Conservation (phyloP, 2,329 filamentous ascomycete species). For the Colletotrichum sp. region DNA sequence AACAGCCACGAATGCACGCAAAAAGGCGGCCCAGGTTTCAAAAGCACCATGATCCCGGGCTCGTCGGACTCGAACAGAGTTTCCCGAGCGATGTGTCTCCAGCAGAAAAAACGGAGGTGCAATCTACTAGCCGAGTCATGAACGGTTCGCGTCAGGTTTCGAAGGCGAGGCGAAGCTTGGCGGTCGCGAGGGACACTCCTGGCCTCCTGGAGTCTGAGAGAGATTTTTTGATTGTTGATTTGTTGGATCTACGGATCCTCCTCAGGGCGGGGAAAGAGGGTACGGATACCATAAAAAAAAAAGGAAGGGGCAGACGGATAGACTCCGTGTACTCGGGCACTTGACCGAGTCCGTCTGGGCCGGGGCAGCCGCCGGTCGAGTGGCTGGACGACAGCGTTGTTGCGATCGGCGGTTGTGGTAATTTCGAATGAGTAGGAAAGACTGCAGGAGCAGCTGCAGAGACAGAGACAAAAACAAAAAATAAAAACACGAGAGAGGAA, state of each 20-base stretch:
- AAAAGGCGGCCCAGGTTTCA: background rate
- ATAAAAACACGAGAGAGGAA: background rate
- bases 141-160: constrained; percentile 9
- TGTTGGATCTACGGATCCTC: background rate
- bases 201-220: background rate
- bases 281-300: background rate
- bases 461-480: background rate
- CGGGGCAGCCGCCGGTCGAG: background rate
- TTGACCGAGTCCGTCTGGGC: background rate
- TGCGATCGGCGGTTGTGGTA: background rate
- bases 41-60: background rate
- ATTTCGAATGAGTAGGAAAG: background rate
- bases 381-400: background rate
- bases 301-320: background rate
- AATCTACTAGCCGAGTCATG: constrained; percentile 17
- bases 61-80: background rate
- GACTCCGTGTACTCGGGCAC: background rate
- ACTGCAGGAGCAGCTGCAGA: background rate
- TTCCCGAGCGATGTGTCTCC: background rate
- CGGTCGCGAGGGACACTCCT: background rate
- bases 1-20: background rate
- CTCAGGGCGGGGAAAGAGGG: background rate
- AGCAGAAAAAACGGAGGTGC: constrained; percentile 5
- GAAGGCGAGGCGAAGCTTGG: background rate
- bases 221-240: background rate